Evolutionary conservation across 2,329 filamentous ascomycete species (phyloP).

Genomic region (Kalmusia sp.): DNA sequence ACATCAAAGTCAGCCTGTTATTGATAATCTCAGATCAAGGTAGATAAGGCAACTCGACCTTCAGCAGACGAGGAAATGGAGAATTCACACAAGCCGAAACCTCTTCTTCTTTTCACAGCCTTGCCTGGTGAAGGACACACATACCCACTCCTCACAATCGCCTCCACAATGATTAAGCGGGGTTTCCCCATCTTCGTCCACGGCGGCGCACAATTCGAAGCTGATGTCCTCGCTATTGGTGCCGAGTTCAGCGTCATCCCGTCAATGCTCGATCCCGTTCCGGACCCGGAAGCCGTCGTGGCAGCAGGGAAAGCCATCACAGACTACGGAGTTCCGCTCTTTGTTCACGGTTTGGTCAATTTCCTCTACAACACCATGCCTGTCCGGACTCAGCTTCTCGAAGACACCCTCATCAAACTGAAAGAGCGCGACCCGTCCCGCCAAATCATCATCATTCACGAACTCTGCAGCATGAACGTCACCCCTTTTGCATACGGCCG

Average conservation of each 20-base stretch:
- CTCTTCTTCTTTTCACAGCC: conserved; percentile 1
- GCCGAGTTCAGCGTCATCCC: neutral
- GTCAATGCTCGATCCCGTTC: neutral
- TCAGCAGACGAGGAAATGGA: neutral
- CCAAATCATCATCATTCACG: conserved; percentile 6
- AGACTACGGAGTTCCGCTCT: neutral
- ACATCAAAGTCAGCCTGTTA: too few species aligned
- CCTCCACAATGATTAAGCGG: neutral
- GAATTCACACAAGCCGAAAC: neutral
- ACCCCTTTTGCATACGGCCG: neutral
- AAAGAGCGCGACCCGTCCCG: neutral
- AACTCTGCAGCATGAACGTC: neutral
- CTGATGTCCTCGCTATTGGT: neutral
- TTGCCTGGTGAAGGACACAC: conserved; percentile 1
- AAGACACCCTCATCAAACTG: neutral
- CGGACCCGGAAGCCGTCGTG: neutral
- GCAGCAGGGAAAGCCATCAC: neutral
- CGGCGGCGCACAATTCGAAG: neutral
- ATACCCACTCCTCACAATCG: neutral
- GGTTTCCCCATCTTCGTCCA: neutral
- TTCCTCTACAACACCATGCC: conserved; percentile 4
- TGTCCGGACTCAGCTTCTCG: neutral
- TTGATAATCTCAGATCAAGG: too few species aligned
- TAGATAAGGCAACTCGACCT: too few species aligned
- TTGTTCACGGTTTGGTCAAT: neutral